These are phyloP conservation scores for Suhomyces chickasaworum DNA, from an alignment of 1,139 yeast genomes.

Conservation along the genomic window DNA sequence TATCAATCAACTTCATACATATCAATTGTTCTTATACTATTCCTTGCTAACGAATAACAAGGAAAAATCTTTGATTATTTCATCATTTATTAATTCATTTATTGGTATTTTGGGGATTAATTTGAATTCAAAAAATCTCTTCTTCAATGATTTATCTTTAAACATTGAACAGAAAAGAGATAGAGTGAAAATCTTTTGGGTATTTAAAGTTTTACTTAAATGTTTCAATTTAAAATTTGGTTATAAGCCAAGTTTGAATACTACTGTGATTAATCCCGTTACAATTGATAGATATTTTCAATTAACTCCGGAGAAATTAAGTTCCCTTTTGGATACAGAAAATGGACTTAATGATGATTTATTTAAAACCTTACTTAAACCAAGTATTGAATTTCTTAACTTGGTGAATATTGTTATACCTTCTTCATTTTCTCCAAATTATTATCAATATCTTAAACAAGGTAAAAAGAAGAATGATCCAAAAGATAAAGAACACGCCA, in stretches of 20 bases:
- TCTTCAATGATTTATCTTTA: conserved; percentile 48
- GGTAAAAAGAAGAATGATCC: conserved; percentile 24
- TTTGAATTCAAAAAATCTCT: conserved; percentile 46
- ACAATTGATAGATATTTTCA: conserved; percentile 52
- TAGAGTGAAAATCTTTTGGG: conserved; percentile 64
- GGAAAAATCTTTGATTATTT: conserved; percentile 46
- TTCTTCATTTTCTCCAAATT: conserved; percentile 51
- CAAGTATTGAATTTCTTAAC: conserved; percentile 49
- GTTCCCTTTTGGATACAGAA: conserved; percentile 30
- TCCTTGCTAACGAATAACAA: conserved; percentile 50
- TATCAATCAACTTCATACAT: conserved; percentile 44
- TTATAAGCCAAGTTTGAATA: conserved; percentile 49
- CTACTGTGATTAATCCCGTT: conserved; percentile 52
- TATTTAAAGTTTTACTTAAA: conserved; percentile 53
- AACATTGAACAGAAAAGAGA: conserved; percentile 43
- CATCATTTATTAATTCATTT: conserved; percentile 47
- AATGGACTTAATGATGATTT: conserved; percentile 33
- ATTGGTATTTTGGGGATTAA: conserved; percentile 52
- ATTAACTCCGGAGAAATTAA: conserved; percentile 49
- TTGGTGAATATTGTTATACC: conserved; percentile 51
- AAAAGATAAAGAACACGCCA: conserved; percentile 25
- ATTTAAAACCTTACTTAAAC: conserved; percentile 42
- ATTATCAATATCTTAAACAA: conserved; percentile 47
- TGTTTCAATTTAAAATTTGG: conserved; percentile 55
- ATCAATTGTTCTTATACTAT: conserved; percentile 44